Percentiles rank a stretch among this genome's conserved stretches.
phyloP scores from a whole-genome alignment of 2,329 filamentous ascomycete genomes.

The Trichoderma sp. region DNA sequence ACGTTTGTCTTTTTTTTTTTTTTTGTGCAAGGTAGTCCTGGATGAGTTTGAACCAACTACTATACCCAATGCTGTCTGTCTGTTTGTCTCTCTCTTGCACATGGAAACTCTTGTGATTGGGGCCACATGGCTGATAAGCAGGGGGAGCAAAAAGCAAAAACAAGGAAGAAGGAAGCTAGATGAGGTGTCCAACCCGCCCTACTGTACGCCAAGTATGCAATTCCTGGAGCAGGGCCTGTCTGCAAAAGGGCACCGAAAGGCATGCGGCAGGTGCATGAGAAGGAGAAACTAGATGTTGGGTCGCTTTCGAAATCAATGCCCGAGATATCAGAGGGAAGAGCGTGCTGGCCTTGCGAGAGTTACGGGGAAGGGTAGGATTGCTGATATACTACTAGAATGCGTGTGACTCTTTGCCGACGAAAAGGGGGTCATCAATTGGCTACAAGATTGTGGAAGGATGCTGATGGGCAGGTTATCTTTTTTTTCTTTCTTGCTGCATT shows the following conservation, averaged over 20 bases:
- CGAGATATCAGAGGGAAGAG: not conserved
- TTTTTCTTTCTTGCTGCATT: not conserved
- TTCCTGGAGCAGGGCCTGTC: not conserved
- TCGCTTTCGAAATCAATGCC: not conserved
- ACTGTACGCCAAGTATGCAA: constrained; percentile 8
- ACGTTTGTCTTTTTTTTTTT: not conserved
- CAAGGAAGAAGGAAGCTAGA: not conserved
- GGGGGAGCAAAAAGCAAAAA: not conserved
- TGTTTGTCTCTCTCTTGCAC: not conserved
- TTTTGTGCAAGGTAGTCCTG: not conserved
- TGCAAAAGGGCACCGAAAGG: not conserved
- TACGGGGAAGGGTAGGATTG: not conserved
- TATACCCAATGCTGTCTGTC: not conserved
- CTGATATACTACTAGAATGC: not conserved
- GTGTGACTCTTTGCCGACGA: not conserved
- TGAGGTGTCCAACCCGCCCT: not conserved
- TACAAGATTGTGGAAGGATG: not conserved
- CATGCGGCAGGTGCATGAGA: not conserved
- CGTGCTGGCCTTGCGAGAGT: not conserved
- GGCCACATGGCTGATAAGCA: not conserved
- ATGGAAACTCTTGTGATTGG: not conserved
- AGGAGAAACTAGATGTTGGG: not conserved
- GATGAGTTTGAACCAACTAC: not conserved
- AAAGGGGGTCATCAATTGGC: not conserved
- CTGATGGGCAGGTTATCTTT: not conserved